A percentile compares a stretch with the other conserved stretches of the same genome.
These are phyloP conservation scores for Populus hybrid DNA, from an alignment of 441 rosid genomes.

Conservation along the genomic window DNA sequence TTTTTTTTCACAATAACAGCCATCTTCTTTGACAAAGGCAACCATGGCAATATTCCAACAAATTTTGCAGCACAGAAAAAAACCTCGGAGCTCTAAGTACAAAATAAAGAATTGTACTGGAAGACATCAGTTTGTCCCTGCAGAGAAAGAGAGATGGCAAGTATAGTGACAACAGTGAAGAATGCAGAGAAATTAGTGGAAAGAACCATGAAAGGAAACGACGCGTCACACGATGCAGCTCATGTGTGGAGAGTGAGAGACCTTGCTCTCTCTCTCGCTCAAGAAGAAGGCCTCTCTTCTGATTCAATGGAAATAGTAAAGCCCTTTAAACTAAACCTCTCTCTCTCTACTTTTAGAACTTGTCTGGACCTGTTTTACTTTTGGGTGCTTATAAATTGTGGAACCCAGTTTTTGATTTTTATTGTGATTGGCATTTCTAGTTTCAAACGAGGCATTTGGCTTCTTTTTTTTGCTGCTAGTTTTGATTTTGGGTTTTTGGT, in stretches of 20 bases:
- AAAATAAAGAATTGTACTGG: too few species aligned
- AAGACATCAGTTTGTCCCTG: too few species aligned
- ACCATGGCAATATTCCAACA: too few species aligned
- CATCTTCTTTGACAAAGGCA: too few species aligned
- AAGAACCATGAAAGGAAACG: conserved; percentile 65
- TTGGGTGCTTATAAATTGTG: too few species aligned
- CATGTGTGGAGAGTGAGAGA: conserved; percentile 83
- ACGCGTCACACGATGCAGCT: conserved; percentile 72
- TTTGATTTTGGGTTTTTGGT: too few species aligned
- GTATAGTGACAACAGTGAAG: conserved; percentile 24
- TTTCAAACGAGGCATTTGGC: too few species aligned
- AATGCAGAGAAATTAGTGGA: conserved; percentile 65
- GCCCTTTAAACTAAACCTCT: not conserved
- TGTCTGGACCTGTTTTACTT: not conserved
- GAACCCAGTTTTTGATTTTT: not conserved
- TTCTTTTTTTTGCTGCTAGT: too few species aligned
- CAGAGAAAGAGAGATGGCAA: conserved; percentile 12
- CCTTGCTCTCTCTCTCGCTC: conserved; percentile 75
- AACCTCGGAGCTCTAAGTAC: too few species aligned
- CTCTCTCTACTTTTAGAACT: not conserved
- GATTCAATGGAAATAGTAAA: conserved; percentile 73
- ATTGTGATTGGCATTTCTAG: too few species aligned
- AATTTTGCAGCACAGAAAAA: too few species aligned
- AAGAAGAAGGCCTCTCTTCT: conserved; percentile 74
- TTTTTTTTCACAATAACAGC: too few species aligned